Conservation (phyloP, 768 basidiomycete genomes). For the Naganishia antarctica region DNA sequence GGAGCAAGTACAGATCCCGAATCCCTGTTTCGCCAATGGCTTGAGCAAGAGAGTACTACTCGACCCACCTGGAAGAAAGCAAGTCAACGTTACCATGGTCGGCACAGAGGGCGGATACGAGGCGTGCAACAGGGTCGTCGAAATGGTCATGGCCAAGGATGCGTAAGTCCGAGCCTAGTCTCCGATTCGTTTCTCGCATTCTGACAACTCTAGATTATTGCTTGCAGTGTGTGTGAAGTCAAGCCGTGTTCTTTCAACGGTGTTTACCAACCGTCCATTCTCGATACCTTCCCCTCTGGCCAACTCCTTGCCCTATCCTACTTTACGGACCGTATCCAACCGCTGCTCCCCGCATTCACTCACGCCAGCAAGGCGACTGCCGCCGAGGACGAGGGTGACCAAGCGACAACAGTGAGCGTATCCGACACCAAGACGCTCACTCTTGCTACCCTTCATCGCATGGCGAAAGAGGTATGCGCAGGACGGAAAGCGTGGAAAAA, state of each 20-base stretch:
- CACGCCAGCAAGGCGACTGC: constrained; percentile 11
- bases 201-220: background rate
- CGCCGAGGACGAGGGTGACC: constrained; percentile 19
- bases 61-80: constrained; percentile 51
- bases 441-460: constrained; percentile 59
- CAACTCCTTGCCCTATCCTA: constrained; percentile 89
- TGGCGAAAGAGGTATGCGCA: constrained; percentile 68
- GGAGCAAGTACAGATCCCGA: constrained; percentile 55
- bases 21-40: constrained; percentile 74
- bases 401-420: constrained; percentile 37
- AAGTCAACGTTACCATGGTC: constrained; percentile 72
- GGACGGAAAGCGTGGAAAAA: constrained; percentile 61
- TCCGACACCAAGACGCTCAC: constrained; percentile 47
- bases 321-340: constrained; percentile 90
- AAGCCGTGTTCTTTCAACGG: constrained; percentile 97
- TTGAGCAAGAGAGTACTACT: constrained; percentile 64
- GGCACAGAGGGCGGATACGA: constrained; percentile 80
- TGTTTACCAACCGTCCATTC: constrained; percentile 88
- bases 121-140: constrained; percentile 73
- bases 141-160: constrained; percentile 91
- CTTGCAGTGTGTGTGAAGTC: constrained; percentile 66
- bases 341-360: constrained; percentile 56
- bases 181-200: background rate
- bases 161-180: constrained; percentile 58
- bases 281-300: constrained; percentile 80